Percentiles rank a stretch among this genome's conserved stretches.
Evolutionary conservation across 805 yeast genomes (phyloP).

Genomic region (Kregervanrija fluxuum): DNA sequence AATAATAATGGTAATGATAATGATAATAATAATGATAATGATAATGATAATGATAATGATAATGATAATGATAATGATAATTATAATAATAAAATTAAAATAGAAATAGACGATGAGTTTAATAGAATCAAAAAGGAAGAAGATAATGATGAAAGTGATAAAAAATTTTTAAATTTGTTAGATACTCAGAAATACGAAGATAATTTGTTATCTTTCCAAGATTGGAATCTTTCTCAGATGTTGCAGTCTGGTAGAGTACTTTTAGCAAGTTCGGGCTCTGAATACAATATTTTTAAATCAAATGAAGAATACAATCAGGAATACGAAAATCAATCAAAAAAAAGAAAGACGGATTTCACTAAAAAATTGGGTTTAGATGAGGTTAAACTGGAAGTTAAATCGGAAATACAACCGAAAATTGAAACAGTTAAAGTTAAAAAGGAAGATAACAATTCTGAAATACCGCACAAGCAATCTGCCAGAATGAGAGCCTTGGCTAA

Average conservation of each 20-base stretch:
- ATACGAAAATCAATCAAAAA: conserved; percentile 11
- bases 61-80: conserved; percentile 1
- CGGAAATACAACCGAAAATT: conserved; percentile 7
- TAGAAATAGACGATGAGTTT: conserved; percentile 12
- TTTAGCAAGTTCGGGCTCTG: conserved; percentile 56
- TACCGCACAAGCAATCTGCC: conserved; percentile 41
- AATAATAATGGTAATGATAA: conserved; percentile 1
- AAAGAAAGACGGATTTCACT: conserved; percentile 24
- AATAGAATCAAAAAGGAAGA: conserved; percentile 11
- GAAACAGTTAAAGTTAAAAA: conserved; percentile 5
- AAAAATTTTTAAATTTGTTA: conserved; percentile 28
- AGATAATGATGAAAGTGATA: conserved; percentile 22
- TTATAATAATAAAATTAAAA: conserved; percentile 12
- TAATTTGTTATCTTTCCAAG: conserved; percentile 39
- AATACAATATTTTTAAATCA: conserved; percentile 18
- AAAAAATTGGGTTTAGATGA: conserved; percentile 25
- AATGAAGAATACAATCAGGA: conserved; percentile 6
- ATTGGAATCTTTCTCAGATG: conserved; percentile 43
- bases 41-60: conserved; percentile 14
- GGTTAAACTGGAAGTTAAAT: conserved; percentile 1
- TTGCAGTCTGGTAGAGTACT: conserved; percentile 46
- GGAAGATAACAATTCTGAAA: conserved; percentile 2
- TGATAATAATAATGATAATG: conserved; percentile 12
- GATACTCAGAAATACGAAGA: conserved; percentile 35
- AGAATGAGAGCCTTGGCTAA: conserved; percentile 93